Conservation (phyloP, 495 filamentous ascomycete genomes). For the Thermochaetoides thermophila region DNA sequence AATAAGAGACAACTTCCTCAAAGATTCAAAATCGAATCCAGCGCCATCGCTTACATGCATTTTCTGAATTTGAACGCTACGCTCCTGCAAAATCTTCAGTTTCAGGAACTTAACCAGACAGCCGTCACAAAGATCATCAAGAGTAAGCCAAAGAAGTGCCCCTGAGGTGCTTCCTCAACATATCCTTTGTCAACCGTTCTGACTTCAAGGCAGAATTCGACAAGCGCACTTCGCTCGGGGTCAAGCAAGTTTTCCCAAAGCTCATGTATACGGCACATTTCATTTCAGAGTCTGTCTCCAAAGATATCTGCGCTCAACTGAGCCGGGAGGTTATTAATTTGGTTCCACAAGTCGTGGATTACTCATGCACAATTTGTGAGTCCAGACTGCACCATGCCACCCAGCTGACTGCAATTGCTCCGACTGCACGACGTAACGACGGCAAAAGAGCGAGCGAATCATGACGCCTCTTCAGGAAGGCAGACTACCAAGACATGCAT, state of each 20-base stretch:
- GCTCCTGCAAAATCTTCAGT: constrained; percentile 50
- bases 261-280: constrained; percentile 33
- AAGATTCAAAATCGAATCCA: constrained; percentile 44
- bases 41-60: constrained; percentile 36
- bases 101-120: constrained; percentile 56
- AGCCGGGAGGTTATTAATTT: constrained; percentile 45
- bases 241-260: constrained; percentile 35
- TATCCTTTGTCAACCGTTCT: too few relatives aligned
- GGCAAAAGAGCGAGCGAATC: not conserved
- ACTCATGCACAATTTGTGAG: constrained; percentile 56
- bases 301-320: constrained; percentile 50
- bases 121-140: constrained; percentile 66
- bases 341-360: constrained; percentile 59
- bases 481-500: not conserved
- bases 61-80: constrained; percentile 52
- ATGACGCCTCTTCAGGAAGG: not conserved
- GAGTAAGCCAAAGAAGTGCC: constrained; percentile 31
- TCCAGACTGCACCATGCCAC: too few relatives aligned
- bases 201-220: constrained; percentile 78
- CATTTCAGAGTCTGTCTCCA: constrained; percentile 43
- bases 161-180: not conserved
- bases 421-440: not conserved
- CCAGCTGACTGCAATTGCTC: too few relatives aligned
- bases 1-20: constrained; percentile 32
- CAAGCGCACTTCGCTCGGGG: constrained; percentile 57